Evolutionary conservation across 768 basidiomycete species (phyloP).

Genomic region (Russula vinacea): DNA sequence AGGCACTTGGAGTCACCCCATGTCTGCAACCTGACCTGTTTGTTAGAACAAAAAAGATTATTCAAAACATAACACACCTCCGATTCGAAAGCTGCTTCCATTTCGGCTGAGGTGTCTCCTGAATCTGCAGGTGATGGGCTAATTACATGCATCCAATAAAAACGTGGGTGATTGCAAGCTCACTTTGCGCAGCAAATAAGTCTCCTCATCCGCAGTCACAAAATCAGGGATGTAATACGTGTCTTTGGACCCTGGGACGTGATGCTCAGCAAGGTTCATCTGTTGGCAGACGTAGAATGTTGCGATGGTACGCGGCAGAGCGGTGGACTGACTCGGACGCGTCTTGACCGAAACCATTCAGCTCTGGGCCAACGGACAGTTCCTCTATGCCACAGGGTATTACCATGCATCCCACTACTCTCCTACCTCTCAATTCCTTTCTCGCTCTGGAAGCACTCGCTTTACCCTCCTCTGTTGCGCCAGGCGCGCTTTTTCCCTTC

Average conservation of each 20-base stretch:
- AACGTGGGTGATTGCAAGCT: constrained; percentile 15
- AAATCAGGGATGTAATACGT: constrained; percentile 77
- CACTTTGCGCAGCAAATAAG: constrained; percentile 74
- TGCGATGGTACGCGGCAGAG: background rate
- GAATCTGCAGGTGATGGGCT: constrained; percentile 49
- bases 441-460: constrained; percentile 20
- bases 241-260: constrained; percentile 38
- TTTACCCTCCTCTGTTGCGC: constrained; percentile 16
- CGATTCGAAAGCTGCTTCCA: constrained; percentile 78
- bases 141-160: background rate
- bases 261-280: constrained; percentile 9
- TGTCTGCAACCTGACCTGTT: constrained; percentile 54
- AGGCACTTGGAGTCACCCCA: constrained; percentile 52
- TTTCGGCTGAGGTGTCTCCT: constrained; percentile 70
- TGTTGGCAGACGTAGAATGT: background rate
- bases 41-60: background rate
- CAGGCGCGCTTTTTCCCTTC: constrained; percentile 13
- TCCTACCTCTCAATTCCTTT: background rate
- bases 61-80: constrained; percentile 44
- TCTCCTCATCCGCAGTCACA: constrained; percentile 68
- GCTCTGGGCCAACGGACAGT: constrained; percentile 7
- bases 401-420: background rate
- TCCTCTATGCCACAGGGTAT: background rate
- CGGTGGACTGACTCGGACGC: background rate
- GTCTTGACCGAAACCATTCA: constrained; percentile 2